These are phyloP conservation scores for Mayamaea pseudoterrestris DNA, from an alignment of 108 stramenopile species.

Conservation along the genomic window DNA sequence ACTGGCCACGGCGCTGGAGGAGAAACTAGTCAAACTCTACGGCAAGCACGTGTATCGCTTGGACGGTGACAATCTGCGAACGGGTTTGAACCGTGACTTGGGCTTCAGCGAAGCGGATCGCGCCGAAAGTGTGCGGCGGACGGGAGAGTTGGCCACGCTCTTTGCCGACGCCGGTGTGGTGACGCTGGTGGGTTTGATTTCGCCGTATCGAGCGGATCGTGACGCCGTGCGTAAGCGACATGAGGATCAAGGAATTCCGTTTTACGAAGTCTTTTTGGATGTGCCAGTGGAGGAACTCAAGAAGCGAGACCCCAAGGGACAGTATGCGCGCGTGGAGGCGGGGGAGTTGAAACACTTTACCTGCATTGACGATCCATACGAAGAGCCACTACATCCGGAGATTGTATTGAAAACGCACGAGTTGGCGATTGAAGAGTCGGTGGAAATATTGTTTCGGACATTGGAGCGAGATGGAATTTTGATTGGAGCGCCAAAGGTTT, in stretches of 20 bases:
- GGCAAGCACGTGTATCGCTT: conserved; percentile 96
- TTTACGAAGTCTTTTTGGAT: conserved; percentile 97
- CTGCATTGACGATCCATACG: conserved; percentile 97
- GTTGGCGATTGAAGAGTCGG: conserved; percentile 86
- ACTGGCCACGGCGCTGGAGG: conserved; percentile 95
- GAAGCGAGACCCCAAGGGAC: conserved; percentile 83
- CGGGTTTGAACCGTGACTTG: conserved; percentile 92
- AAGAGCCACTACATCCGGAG: conserved; percentile 85
- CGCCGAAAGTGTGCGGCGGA: conserved; percentile 90
- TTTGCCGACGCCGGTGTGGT: conserved; percentile 94
- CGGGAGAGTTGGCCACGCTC: conserved; percentile 92
- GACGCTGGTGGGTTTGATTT: conserved; percentile 91
- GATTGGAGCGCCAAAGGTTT: conserved; percentile 82
- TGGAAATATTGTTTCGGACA: conserved; percentile 71
- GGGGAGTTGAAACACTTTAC: conserved; percentile 97
- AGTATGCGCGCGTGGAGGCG: conserved; percentile 72
- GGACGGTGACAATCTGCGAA: conserved; percentile 95
- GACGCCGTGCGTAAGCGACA: conserved; percentile 90
- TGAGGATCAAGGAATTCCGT: conserved; percentile 93
- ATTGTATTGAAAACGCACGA: conserved; percentile 87
- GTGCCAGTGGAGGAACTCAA: conserved; percentile 89
- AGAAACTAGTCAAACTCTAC: conserved; percentile 80
- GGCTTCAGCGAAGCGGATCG: conserved; percentile 90
- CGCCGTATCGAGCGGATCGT: conserved; percentile 88
- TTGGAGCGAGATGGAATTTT: conserved; percentile 88